Percentiles rank a stretch among this genome's conserved stretches.
phyloP scores from a whole-genome alignment of 106 monocot species.

The Allium cepa region DNA sequence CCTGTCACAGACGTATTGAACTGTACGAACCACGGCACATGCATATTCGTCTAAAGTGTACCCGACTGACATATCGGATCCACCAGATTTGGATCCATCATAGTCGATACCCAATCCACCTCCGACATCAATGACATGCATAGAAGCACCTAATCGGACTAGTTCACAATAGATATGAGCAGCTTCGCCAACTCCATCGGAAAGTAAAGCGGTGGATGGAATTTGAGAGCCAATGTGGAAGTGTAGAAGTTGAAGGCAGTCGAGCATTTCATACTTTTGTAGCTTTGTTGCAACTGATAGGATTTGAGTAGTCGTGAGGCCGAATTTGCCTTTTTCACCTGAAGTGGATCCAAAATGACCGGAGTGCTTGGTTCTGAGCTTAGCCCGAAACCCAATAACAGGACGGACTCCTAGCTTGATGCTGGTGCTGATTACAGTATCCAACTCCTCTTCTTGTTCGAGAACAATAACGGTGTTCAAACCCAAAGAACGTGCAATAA shows the following conservation, averaged over 20 bases:
- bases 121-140: constrained; percentile 68
- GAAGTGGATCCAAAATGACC: constrained; percentile 79
- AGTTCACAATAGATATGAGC: constrained; percentile 83
- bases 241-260: constrained; percentile 77
- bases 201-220: constrained; percentile 40
- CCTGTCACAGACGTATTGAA: constrained; percentile 46
- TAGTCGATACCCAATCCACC: constrained; percentile 79
- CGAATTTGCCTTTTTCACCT: constrained; percentile 77
- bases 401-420: constrained; percentile 44
- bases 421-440: constrained; percentile 40
- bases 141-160: constrained; percentile 38
- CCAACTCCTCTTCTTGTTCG: constrained; percentile 78
- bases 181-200: constrained; percentile 59
- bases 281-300: constrained; percentile 49
- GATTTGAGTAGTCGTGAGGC: constrained; percentile 57
- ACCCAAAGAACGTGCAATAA: constrained; percentile 50
- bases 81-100: constrained; percentile 48
- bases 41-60: constrained; percentile 63
- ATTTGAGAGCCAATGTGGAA: constrained; percentile 85
- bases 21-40: constrained; percentile 31
- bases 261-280: constrained; percentile 45
- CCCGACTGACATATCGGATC: constrained; percentile 63
- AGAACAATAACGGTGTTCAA: constrained; percentile 79
- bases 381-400: constrained; percentile 66
- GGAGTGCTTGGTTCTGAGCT: constrained; percentile 70